These are phyloP conservation scores for Tolypocladium sp. DNA, from an alignment of 2,329 filamentous ascomycete genomes.

Conservation along the genomic window DNA sequence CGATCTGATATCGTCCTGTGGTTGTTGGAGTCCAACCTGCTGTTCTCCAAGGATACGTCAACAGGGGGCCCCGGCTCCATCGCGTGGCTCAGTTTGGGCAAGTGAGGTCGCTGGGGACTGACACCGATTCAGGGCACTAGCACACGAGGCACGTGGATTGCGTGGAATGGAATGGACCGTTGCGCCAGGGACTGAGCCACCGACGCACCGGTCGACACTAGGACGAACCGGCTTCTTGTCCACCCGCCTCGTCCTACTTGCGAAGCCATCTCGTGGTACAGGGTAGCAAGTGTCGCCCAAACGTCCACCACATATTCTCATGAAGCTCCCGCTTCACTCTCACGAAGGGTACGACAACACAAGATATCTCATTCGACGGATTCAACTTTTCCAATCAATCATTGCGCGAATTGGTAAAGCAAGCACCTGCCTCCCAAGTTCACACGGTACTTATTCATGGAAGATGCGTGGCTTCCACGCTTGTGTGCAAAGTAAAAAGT, in stretches of 20 bases:
- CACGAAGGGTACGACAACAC: neutral
- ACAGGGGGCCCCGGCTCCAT: neutral
- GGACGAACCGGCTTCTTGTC: neutral
- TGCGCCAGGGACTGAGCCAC: neutral
- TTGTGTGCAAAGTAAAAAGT: neutral
- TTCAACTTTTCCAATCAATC: neutral
- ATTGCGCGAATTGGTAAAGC: neutral
- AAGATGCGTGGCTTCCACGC: neutral
- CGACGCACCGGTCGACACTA: neutral
- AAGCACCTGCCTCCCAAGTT: too few relatives aligned
- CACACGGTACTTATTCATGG: neutral
- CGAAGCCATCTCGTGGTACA: neutral
- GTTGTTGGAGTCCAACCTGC: neutral
- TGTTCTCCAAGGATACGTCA: neutral
- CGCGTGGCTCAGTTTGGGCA: neutral
- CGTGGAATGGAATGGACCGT: neutral
- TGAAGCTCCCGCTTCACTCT: neutral
- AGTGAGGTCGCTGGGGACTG: neutral
- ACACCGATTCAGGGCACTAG: neutral
- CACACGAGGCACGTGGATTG: neutral
- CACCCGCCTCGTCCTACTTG: neutral
- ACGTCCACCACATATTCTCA: too few relatives aligned
- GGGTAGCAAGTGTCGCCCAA: neutral
- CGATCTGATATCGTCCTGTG: neutral
- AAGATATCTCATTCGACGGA: neutral